Evolutionary conservation across 352 stramenopile genomes (phyloP), one percentile per base, ranked within the genome.

Genomic region (Globisporangium lucens): DNA sequence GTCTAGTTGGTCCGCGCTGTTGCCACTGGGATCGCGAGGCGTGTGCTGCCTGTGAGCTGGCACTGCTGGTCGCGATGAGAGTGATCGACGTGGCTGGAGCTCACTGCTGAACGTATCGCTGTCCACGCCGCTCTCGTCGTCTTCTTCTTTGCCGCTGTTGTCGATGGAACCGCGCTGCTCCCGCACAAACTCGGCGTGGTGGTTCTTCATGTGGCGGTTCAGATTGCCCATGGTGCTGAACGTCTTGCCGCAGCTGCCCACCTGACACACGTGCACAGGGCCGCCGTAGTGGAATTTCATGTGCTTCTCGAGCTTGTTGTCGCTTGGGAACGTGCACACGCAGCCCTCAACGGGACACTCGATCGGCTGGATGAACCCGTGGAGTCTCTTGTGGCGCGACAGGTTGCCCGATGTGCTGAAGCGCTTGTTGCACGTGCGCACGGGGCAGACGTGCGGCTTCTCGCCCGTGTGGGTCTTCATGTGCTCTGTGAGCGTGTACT

Each of bases 141-240:
- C 51, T 0, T 57, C 51, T 30, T 56, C 49, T 6, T 53, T 27
- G 6, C 20, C 22, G n/a, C 7, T 53, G 6, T 24, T 43, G 55
- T 59, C 55, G 20, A 30, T 30, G 30, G 30, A 46, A 9, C 5
- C 13, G 13, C 53, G 53, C 17, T 60, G 53, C 15, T 4, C 15
- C 8, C 27, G 15, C 10, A 60, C 36, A 5, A 35, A 3, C 27
- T 47, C 20, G 20, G 20, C 8, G 56, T 61, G 56, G 56, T 61
- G 56, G 30, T 61, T 61, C 33, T 47, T 61, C 56, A 47, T 46
- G 65, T 88, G 79, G 27, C 79, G 75, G 35, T 81, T 84, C 4
- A 88, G 75, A 57, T 88, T 89, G 41, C 79, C 79, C 47, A 72
- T 81, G 0, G 79, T 85, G 47, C 74, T 87, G 64, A 87, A 88